Base-by-base conservation (phyloP, 345 rosid genomes). In the Xanthoceras sorbifolium region DNA sequence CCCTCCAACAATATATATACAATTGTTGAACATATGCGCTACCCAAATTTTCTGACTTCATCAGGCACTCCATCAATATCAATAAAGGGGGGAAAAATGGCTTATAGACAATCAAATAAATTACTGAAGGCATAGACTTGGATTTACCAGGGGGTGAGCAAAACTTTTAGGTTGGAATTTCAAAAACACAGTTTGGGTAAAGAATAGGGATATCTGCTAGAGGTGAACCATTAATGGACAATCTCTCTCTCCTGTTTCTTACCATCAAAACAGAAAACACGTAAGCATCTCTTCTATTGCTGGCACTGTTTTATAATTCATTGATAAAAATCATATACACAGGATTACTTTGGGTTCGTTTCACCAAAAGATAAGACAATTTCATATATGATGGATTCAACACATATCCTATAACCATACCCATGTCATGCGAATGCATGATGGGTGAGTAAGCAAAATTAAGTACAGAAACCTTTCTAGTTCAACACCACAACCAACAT, bases 401-500 rank as follows among this genome's bases (percentile, higher is more conserved):
- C 5, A 3, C 28, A n/a, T 2, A 57, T 57, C 62, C 62, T 57
- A 57, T 22, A 23, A 8, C 23, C 9, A 57, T 23, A 57, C 28
- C 55, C 52, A 0, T 50, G n/a, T 50, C 55, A 50, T 50, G n/a
- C n/a, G 11, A n/a, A 28, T 57, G 22, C n/a, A 4, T 3, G 25
- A n/a, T 9, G 4, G 26, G 23, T 20, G 28, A 57, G 62, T 40
- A 64, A 70, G 65, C 50, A 29, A n/a, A 67, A 20, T 66, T 23
- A 75, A 64, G 48, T 4, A 9, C 4, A 70, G 8, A 59, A 34
- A 28, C 34, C 46, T 66, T 22, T 20, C 44, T 42, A 71, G 22
- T 68, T 48, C 32, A 67, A 52, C n/a, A 71, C 17, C 22, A 74
- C 17, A 34, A 38, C 46, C 29, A 63, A 62, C 75, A 57, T 25